A percentile compares a stretch with the other conserved stretches of the same genome.
phyloP scores from a whole-genome alignment of 2,329 filamentous ascomycete genomes.

The Tolypocladium cylindrosporum region DNA sequence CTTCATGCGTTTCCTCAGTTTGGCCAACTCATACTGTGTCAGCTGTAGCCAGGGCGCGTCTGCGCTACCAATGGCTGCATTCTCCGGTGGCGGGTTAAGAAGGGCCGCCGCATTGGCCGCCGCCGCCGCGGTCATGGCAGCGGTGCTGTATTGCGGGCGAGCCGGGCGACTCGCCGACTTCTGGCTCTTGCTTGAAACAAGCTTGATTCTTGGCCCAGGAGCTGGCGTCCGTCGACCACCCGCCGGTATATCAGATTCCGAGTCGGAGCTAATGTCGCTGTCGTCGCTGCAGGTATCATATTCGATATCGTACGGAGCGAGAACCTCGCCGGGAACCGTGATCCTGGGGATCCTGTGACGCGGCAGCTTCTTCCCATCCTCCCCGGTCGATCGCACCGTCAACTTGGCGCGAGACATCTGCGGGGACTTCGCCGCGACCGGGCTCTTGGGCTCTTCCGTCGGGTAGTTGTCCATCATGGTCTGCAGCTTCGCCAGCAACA shows the following conservation, averaged over 20 bases:
- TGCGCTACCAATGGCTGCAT: slow-evolving; percentile 46
- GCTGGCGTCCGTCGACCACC: slow-evolving; percentile 25
- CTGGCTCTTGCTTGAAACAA: slow-evolving; percentile 30
- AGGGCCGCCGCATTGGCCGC: slow-evolving; percentile 30
- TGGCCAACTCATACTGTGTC: slow-evolving; percentile 54
- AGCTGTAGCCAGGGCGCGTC: slow-evolving; percentile 58
- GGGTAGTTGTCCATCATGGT: slow-evolving; percentile 52
- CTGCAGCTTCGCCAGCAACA: slow-evolving; percentile 47
- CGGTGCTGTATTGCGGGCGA: slow-evolving; percentile 23
- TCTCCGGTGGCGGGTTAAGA: slow-evolving; percentile 48
- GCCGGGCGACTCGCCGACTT: slow-evolving; percentile 33
- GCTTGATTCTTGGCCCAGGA: slow-evolving; percentile 36
- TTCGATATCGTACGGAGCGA: slow-evolving; percentile 55
- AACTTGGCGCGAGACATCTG: slow-evolving; percentile 40
- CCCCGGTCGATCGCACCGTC: slow-evolving; percentile 30
- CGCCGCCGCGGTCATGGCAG: slow-evolving; percentile 25
- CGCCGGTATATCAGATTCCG: slow-evolving; percentile 33
- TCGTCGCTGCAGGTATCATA: slow-evolving; percentile 47
- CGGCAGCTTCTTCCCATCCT: slow-evolving; percentile 34
- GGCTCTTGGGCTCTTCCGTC: slow-evolving; percentile 41
- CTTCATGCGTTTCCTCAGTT: slow-evolving; percentile 77
- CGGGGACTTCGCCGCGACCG: slow-evolving; percentile 42
- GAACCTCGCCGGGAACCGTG: slow-evolving; percentile 55
- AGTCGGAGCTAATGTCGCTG: slow-evolving; percentile 42
- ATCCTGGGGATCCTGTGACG: slow-evolving; percentile 44